Evolutionary conservation across 106 monocot genomes (phyloP), one percentile per base, ranked within the genome.

Genomic region (Gastrodia elata): DNA sequence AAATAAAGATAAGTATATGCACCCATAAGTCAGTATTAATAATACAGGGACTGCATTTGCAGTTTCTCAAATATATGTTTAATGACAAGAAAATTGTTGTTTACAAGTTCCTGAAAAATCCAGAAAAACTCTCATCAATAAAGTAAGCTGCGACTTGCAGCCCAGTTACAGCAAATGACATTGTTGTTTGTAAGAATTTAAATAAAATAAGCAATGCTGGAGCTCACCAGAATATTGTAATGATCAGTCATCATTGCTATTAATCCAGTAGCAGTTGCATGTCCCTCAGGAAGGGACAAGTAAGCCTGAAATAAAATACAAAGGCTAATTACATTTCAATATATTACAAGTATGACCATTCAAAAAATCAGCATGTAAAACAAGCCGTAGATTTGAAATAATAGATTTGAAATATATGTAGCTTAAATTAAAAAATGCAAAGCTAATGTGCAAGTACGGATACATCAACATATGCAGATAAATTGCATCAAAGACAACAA

Each of bases 161-260:
- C 10, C 34, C 37, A 36, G 20, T 34, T 36, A 37, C 67, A 36
- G 67, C 27, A 38, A 9, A 64, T 64, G 32, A 32, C 33, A 64
- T 35, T 67, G 6, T 26, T 40, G 13, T 4, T n/a, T 22, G 18
- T n/a, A 64, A 34, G 25, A 20, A 56, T 55, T 6, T 24, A 36
- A 25, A 69, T 26, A 40, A 24, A 6, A 40, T 39, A 69, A 38
- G 6, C 18, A 9, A 69, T 69, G 40, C 26, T 67, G 13, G 72
- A 64, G 65, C 86, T 82, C 68, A 96, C 96, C 83, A 90, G 56
- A 77, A 88, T 88, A 77, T 93, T 97, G 78, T 93, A 93, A 68
- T 98, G 90, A 82, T 93, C 90, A 26, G 86, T 98, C 97, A 98
- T 98, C 97, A 98, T 98, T 68, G 93, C 97, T 73, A 93, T 98